Evolutionary conservation across 768 basidiomycete genomes (phyloP).

Genomic region (Cyathus striatus): DNA sequence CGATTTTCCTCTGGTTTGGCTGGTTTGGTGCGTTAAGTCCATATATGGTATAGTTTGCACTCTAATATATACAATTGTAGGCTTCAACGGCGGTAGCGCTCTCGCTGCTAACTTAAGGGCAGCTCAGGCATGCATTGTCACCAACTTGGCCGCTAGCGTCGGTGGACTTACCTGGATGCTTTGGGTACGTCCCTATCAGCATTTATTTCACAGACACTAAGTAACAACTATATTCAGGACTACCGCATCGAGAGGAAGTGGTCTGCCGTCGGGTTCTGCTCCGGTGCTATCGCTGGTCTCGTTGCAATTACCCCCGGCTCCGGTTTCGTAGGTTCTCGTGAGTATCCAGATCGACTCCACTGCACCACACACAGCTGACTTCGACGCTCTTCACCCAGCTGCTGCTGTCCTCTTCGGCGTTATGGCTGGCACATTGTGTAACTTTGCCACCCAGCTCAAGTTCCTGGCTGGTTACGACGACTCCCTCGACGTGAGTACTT

Average conservation of each 20-base stretch:
- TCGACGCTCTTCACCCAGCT: slow-evolving; percentile 30
- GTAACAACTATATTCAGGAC: slow-evolving; percentile 40
- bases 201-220: not conserved
- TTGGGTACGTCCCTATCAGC: slow-evolving; percentile 44
- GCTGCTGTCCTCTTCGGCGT: slow-evolving; percentile 88
- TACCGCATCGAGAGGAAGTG: slow-evolving; percentile 91
- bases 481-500: slow-evolving; percentile 68
- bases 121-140: slow-evolving; percentile 85
- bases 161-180: slow-evolving; percentile 92
- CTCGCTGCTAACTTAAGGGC: slow-evolving; percentile 87
- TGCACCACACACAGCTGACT: not conserved
- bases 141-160: slow-evolving; percentile 88
- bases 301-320: slow-evolving; percentile 86
- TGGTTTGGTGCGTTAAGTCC: slow-evolving; percentile 67
- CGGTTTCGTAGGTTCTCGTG: slow-evolving; percentile 75
- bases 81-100: slow-evolving; percentile 92
- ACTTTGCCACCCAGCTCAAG: slow-evolving; percentile 96
- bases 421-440: slow-evolving; percentile 81
- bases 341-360: slow-evolving; percentile 19
- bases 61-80: not conserved
- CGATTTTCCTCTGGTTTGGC: slow-evolving; percentile 89
- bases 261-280: slow-evolving; percentile 93
- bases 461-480: slow-evolving; percentile 75
- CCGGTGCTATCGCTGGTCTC: slow-evolving; percentile 86
- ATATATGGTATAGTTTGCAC: not conserved